These are phyloP conservation scores for Corymbia maculata DNA, from an alignment of 345 rosid genomes.

Conservation along the genomic window DNA sequence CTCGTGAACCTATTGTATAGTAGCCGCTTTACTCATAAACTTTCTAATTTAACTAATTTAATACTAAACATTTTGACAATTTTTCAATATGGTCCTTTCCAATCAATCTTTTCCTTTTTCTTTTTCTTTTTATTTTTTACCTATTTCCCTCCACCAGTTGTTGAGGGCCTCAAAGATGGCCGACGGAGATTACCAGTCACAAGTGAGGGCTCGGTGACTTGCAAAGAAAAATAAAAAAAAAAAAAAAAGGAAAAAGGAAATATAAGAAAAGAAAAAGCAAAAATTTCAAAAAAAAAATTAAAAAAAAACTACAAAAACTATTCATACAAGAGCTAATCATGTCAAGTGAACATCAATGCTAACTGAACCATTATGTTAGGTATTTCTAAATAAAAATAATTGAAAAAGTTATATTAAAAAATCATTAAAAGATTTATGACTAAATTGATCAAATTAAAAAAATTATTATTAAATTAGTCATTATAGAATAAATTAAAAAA, in stretches of 20 bases:
- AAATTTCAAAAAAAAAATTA: fast-evolving
- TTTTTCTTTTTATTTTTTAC: not conserved
- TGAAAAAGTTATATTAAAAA: not conserved
- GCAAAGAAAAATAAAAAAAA: not conserved
- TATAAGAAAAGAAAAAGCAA: not conserved
- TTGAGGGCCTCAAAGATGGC: not conserved
- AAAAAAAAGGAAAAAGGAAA: not conserved
- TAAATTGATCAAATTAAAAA: not conserved
- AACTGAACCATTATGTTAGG: fast-evolving
- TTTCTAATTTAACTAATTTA: not conserved
- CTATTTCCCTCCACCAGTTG: fast-evolving
- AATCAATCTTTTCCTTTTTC: not conserved
- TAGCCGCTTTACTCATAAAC: not conserved
- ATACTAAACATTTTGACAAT: not conserved
- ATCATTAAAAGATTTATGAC: not conserved
- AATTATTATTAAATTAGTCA: fast-evolving
- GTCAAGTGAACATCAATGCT: fast-evolving
- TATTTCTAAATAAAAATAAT: not conserved
- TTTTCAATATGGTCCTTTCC: not conserved
- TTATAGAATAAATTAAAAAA: fast-evolving
- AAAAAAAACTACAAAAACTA: not conserved
- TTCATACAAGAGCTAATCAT: fast-evolving
- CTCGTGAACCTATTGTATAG: fast-evolving
- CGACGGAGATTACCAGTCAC: fast-evolving
- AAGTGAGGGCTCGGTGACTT: fast-evolving